phyloP scores from a whole-genome alignment of 768 basidiomycete species.

The Cubamyces sp. region DNA sequence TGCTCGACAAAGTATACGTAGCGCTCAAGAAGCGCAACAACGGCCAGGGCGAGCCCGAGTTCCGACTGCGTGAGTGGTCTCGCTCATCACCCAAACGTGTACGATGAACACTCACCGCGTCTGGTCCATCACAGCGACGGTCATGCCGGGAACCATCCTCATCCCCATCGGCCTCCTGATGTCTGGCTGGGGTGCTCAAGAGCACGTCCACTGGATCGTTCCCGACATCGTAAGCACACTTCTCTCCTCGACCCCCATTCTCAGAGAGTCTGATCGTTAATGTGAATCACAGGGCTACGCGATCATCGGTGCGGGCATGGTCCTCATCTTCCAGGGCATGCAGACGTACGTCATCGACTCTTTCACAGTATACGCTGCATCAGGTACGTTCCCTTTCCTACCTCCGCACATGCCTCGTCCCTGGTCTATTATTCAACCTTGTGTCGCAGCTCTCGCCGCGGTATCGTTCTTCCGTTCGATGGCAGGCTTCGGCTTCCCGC shows the following conservation, averaged over 20 bases:
- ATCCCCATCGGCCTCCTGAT: slow-evolving; percentile 74
- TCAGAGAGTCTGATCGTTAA: neutral
- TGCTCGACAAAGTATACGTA: slow-evolving; percentile 60
- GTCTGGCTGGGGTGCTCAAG: slow-evolving; percentile 68
- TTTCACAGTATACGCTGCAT: slow-evolving; percentile 70
- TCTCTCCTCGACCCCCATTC: neutral
- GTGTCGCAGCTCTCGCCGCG: slow-evolving; percentile 58
- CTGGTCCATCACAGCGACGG: slow-evolving; percentile 45
- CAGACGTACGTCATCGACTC: slow-evolving; percentile 72
- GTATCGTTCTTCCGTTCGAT: slow-evolving; percentile 63
- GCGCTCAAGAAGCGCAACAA: slow-evolving; percentile 55
- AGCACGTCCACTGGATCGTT: slow-evolving; percentile 66
- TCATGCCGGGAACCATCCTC: slow-evolving; percentile 59
- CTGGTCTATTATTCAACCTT: slow-evolving; percentile 17
- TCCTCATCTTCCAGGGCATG: slow-evolving; percentile 64
- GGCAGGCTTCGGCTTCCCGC: slow-evolving; percentile 73
- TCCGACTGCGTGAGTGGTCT: slow-evolving; percentile 46
- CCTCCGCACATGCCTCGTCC: slow-evolving; percentile 48
- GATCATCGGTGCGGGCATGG: slow-evolving; percentile 57
- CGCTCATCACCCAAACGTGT: neutral
- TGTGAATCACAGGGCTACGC: slow-evolving; percentile 52
- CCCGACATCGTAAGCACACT: slow-evolving; percentile 58
- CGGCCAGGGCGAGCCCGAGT: slow-evolving; percentile 59
- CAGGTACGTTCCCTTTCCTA: slow-evolving; percentile 56
- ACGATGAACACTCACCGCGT: neutral